Conservation (phyloP, 2,329 filamentous ascomycete species). For the Aspergillus fumigatus region DNA sequence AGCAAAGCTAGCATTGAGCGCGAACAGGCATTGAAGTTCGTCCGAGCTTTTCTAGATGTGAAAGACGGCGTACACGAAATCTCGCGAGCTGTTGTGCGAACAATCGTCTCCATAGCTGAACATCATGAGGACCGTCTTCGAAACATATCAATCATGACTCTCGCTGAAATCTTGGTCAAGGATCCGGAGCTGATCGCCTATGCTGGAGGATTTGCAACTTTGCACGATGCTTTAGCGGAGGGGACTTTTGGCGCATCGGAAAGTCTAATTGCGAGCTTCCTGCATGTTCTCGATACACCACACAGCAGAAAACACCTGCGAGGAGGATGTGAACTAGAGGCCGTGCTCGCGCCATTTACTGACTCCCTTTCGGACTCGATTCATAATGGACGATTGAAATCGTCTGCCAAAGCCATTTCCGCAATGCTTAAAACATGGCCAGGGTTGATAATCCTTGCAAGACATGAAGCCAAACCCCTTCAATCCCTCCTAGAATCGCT, state of each 20-base stretch:
- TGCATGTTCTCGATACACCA: conserved; percentile 84
- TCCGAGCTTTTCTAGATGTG: conserved; percentile 90
- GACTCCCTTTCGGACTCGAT: conserved; percentile 61
- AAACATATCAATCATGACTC: conserved; percentile 85
- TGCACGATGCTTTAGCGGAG: conserved; percentile 90
- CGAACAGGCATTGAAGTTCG: conserved; percentile 94
- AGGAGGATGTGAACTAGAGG: conserved; percentile 83
- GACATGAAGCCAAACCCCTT: conserved; percentile 82
- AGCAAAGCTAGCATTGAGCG: conserved; percentile 95
- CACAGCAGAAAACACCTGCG: conserved; percentile 75
- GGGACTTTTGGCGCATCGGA: conserved; percentile 90
- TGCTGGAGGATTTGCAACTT: conserved; percentile 75
- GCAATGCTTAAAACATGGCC: conserved; percentile 90
- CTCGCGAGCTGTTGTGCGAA: conserved; percentile 79
- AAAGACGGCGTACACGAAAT: conserved; percentile 88
- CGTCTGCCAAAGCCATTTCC: conserved; percentile 89
- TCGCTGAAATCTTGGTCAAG: conserved; percentile 85
- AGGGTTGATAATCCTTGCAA: conserved; percentile 79
- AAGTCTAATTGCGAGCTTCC: conserved; percentile 78
- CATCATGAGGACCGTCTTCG: conserved; percentile 79
- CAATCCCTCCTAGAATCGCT: conserved; percentile 70
- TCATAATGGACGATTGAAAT: conserved; percentile 66
- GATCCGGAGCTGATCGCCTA: conserved; percentile 77
- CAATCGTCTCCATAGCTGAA: conserved; percentile 85
- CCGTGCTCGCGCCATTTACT: conserved; percentile 87